Conservation (phyloP, 768 basidiomycete species). For the Steccherinum ochraceum region DNA sequence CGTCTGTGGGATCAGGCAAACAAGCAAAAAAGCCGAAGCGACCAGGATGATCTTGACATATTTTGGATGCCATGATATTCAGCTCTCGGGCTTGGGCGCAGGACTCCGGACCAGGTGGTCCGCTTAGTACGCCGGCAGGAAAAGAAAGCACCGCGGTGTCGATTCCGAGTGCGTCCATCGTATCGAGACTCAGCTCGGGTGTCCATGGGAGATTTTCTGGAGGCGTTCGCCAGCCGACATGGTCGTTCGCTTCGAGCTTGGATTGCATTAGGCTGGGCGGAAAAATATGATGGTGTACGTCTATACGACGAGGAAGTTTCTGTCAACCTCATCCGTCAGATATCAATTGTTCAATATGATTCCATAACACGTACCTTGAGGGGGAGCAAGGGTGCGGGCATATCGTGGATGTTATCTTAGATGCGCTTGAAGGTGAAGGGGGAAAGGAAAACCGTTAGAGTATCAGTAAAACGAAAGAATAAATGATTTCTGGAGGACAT, state of each 20-base stretch:
- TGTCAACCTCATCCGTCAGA: too few relatives aligned
- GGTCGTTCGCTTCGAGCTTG: conserved; percentile 38
- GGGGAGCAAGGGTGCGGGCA: too few relatives aligned
- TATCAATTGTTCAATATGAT: too few relatives aligned
- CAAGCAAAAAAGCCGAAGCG: conserved; percentile 70
- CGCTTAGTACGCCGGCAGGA: conserved; percentile 45
- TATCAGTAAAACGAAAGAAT: neutral
- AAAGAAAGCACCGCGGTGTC: conserved; percentile 62
- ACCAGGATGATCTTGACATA: conserved; percentile 42
- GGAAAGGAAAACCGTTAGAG: too few relatives aligned
- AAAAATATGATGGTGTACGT: conserved; percentile 79
- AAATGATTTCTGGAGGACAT: too few relatives aligned
- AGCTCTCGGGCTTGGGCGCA: conserved; percentile 32
- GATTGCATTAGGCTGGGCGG: conserved; percentile 35
- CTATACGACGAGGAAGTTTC: conserved; percentile 29
- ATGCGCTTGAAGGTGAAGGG: neutral
- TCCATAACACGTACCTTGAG: too few relatives aligned
- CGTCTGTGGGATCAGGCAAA: conserved; percentile 54
- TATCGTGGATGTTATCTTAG: neutral
- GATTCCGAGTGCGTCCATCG: conserved; percentile 56
- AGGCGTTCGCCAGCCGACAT: conserved; percentile 59
- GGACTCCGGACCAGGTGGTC: conserved; percentile 33
- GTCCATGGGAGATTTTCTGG: conserved; percentile 61
- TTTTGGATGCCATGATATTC: conserved; percentile 41
- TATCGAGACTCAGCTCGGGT: conserved; percentile 47